phyloP scores from a whole-genome alignment of 2,329 filamentous ascomycete species.

The Dothideomycetes sp. region DNA sequence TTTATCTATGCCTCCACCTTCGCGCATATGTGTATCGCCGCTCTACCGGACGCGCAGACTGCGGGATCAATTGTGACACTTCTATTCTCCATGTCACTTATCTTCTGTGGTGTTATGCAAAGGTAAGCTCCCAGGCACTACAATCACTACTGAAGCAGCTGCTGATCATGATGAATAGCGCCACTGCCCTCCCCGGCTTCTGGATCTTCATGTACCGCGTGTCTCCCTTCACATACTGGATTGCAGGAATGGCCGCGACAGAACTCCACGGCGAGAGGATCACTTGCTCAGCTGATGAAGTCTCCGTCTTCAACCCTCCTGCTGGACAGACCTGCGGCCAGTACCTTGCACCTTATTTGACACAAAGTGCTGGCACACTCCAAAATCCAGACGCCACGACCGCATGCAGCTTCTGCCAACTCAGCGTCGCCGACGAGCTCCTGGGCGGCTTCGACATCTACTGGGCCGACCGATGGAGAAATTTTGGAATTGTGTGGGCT shows the following conservation, averaged over 20 bases:
- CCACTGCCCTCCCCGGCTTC: slow-evolving; percentile 52
- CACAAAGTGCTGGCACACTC: slow-evolving; percentile 28
- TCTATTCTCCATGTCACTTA: slow-evolving; percentile 34
- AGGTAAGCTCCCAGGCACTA: too few relatives aligned
- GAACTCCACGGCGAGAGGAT: slow-evolving; percentile 36
- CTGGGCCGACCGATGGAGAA: slow-evolving; percentile 49
- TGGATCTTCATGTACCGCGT: slow-evolving; percentile 70
- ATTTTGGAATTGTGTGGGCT: slow-evolving; percentile 59
- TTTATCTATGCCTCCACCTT: slow-evolving; percentile 64
- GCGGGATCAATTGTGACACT: slow-evolving; percentile 48
- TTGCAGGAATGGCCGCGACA: slow-evolving; percentile 27
- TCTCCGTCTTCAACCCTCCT: slow-evolving; percentile 29
- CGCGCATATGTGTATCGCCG: slow-evolving; percentile 62
- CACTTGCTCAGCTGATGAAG: slow-evolving; percentile 34
- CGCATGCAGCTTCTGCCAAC: slow-evolving; percentile 39
- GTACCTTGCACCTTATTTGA: slow-evolving; percentile 35
- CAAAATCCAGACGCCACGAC: slow-evolving; percentile 31
- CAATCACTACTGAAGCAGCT: too few relatives aligned
- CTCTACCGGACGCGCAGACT: slow-evolving; percentile 56
- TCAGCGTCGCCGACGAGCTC: slow-evolving; percentile 36
- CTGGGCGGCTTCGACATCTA: slow-evolving; percentile 29
- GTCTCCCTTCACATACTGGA: slow-evolving; percentile 56
- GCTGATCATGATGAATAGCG: too few relatives aligned
- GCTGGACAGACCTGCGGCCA: slow-evolving; percentile 27
- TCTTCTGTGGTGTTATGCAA: slow-evolving; percentile 48